A percentile compares a stretch with the other conserved stretches of the same genome.
phyloP scores from a whole-genome alignment of 768 basidiomycete species.

The Pseudohyphozyma bogoriensis region DNA sequence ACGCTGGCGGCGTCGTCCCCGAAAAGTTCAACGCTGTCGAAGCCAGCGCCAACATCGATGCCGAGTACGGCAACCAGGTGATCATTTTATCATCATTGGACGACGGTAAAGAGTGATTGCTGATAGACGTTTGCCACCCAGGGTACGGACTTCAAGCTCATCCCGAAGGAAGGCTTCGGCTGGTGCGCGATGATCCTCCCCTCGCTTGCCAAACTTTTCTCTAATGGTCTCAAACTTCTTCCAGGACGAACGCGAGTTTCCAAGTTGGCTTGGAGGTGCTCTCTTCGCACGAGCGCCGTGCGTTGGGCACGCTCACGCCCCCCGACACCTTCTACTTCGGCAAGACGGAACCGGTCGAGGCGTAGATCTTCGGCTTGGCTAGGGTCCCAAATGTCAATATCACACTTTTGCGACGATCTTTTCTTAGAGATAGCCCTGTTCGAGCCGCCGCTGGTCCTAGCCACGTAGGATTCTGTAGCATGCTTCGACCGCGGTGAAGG shows the following conservation, averaged over 20 bases:
- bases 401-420: no score
- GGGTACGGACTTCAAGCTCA: conserved; percentile 94
- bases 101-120: background rate
- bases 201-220: background rate
- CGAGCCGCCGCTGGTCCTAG: no score
- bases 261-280: conserved; percentile 94
- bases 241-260: conserved; percentile 55
- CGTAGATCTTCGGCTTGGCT: no score
- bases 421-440: no score
- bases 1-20: conserved; percentile 95
- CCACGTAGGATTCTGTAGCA: no score
- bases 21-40: conserved; percentile 99
- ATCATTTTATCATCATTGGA: no score
- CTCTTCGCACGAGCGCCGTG: conserved; percentile 85
- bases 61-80: conserved; percentile 82
- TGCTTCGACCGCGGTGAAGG: no score
- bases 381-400: no score
- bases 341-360: no score
- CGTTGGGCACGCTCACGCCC: conserved; percentile 86
- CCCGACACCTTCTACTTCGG: conserved; percentile 53
- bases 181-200: conserved; percentile 48
- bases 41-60: conserved; percentile 89
- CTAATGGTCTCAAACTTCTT: background rate
- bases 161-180: conserved; percentile 93
- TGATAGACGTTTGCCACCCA: conserved; percentile 25